Evolutionary conservation across 345 rosid genomes (phyloP), one percentile per base, ranked within the genome.

Genomic region (Citrus inodora): DNA sequence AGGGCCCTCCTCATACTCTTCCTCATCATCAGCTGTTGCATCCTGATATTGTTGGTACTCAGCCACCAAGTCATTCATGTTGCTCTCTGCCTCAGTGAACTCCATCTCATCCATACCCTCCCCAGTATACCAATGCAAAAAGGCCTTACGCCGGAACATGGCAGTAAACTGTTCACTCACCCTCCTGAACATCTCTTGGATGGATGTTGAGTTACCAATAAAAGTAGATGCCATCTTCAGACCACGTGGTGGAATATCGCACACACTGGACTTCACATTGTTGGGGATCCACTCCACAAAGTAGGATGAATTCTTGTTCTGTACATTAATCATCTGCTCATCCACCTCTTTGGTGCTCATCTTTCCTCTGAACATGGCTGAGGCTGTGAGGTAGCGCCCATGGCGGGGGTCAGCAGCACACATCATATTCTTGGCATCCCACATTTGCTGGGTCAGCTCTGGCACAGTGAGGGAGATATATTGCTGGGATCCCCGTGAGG

Each of bases 31-130:
- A 8, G 92, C 97, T 0, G 97, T 93, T 42, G 98, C 98, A 67
- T 94, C 98, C 86, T 94, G 98, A 86, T 94, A 94, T 69, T 94
- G 98, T 82, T 94, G 98, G 73, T 94, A 94, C 80, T 94, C 98
- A 5, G 98, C 93, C 62, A 94, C 98, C 33, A 94, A 87, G 83
- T 94, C 98, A 53, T 94, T 94, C 98, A 94, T 94, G 86, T 95
- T 95, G 83, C 98, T 94, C 85, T 94, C 98, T 7, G 98, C 98
- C 84, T 94, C 98, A 0, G 98, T 94, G 84, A 93, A 95, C 82
- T 95, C 98, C 98, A 95, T 95, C 78, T 95, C 98, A 19, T 95
- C 98, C 98, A 95, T 95, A 0, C 98, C 98, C 86, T 95, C 98
- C 1, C 98, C 98, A 0, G 98, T 95, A 28, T 95, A 95, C 98